These are phyloP conservation scores for Reticulascus tulasneorum DNA, from an alignment of 2,329 filamentous ascomycete species.

Conservation along the genomic window DNA sequence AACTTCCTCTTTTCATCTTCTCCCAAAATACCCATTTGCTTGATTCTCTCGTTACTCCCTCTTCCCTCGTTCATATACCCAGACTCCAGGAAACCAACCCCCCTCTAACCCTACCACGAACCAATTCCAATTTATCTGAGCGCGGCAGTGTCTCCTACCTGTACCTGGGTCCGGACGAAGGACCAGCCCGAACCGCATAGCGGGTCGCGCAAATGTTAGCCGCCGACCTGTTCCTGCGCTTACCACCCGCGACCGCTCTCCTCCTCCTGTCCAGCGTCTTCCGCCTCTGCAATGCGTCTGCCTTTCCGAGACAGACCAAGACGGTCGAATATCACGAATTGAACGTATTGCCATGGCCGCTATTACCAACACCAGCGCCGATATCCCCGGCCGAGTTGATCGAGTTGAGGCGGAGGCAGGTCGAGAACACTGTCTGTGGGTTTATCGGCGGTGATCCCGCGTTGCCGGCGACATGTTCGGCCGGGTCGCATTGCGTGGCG, in stretches of 20 bases:
- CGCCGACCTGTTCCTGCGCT: slow-evolving; percentile 26
- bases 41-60: no score
- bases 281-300: slow-evolving; percentile 29
- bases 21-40: background rate
- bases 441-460: slow-evolving; percentile 49
- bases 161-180: no score
- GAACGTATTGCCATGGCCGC: slow-evolving; percentile 36
- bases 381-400: no score
- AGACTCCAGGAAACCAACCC: no score
- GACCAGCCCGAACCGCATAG: no score
- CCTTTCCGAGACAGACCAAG: slow-evolving; percentile 36
- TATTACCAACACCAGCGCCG: slow-evolving; percentile 36
- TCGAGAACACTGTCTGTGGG: slow-evolving; percentile 51
- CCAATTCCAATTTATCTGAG: no score
- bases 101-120: no score
- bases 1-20: background rate
- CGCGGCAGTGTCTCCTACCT: no score
- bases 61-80: no score
- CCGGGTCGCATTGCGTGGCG: slow-evolving; percentile 55
- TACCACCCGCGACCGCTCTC: slow-evolving; percentile 29
- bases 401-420: slow-evolving; percentile 37
- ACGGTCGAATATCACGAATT: slow-evolving; percentile 29
- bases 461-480: slow-evolving; percentile 53
- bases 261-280: slow-evolving; percentile 30
- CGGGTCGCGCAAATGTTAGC: slow-evolving; percentile 25